Base-by-base conservation (phyloP, 164 flowering plant genomes). In the Sextonia rubra region DNA sequence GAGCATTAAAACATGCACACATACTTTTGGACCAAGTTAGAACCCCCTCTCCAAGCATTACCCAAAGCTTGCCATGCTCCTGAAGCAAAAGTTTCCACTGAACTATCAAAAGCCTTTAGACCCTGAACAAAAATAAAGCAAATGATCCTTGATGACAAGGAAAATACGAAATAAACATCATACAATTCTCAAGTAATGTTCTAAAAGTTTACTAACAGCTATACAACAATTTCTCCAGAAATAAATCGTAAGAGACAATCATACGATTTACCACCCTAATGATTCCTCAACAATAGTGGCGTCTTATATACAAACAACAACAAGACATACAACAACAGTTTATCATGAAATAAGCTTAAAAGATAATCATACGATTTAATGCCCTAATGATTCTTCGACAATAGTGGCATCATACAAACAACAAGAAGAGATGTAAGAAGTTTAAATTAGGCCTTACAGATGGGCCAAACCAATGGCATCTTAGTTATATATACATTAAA, bases 61-160 rank as follows among this genome's bases (percentile, higher is more conserved):
- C 97, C 97, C 12, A 96, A 73, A 69, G 96, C 98, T 60, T 85
- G 89, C 99, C 99, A 96, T 75, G 99, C 98, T 76, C 99, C 98
- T 6, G 98, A 89, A 73, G 98, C 89, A 62, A 96, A 77, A 77
- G 80, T 89, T 82, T 96, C 99, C 74, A 96, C 97, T 9, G 98
- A 93, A 75, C 69, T 78, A 78, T 96, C 98, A 70, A 93, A 22
- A 75, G 75, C 98, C 84, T 88, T 96, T 79, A 96, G 76, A 73
- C 97, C 91, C 99, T 96, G 92, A 80, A 81, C 7, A 70, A 29
- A 18, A 52, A 6, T 66, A 74, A 61, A 22, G 23, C 29, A 69
- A 18, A 8, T 22, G 62, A 69, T 68, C 70, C 44, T 65, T 65
- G 22, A 26, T 14, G 17, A 14, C 23, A 62, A 26, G 15, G 14